Evolutionary conservation across 768 basidiomycete genomes (phyloP), one percentile per base, ranked within the genome.

Genomic region (Pisolithus microcarpus): DNA sequence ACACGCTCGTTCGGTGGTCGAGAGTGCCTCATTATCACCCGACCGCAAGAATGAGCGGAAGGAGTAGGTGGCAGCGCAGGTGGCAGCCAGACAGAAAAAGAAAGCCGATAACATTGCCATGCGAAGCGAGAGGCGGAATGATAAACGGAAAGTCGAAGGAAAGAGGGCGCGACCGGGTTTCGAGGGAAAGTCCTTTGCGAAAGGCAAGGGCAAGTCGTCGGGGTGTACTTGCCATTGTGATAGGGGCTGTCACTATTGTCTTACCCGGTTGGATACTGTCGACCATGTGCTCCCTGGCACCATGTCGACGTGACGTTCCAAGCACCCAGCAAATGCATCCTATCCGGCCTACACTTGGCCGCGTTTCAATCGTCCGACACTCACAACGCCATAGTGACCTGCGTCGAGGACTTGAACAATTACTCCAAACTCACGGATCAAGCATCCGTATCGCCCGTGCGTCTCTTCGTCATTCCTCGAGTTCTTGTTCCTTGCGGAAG

Each of bases 41-140:
- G 5, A 2, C 23, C 5, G 18, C 61, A 96, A 93, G 94, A 79
- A 81, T 39, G 87, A 91, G 57, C 82, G 91, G 53, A 95, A 95
- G 65, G 83, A 87, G 50, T 82, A 89, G 36, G 62, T 92, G 23
- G 58, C 76, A 3, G 75, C 81, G 11, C 76, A 84, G 2, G 87
- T 90, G 79, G 87, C 86, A 1, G 87, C 88, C 26, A 84, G 79
- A 65, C 86, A 91, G 69, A 91, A 94, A 73, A 98, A 98, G 69
- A 78, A 92, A 4, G 63, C 81, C 13, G 92, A 95, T 59, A 96
- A 98, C 61, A 87, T 97, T 58, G 87, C 91, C 0, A 81, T 78
- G 73, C 81, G 92, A 16, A 81, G 83, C 50, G 92, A 97, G 64
- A 75, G 85, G 34, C 76, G 77, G 65, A 79, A 75, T 56, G 81